phyloP scores from a whole-genome alignment of 2,329 filamentous ascomycete genomes.

The Colletotrichum nymphaeae region DNA sequence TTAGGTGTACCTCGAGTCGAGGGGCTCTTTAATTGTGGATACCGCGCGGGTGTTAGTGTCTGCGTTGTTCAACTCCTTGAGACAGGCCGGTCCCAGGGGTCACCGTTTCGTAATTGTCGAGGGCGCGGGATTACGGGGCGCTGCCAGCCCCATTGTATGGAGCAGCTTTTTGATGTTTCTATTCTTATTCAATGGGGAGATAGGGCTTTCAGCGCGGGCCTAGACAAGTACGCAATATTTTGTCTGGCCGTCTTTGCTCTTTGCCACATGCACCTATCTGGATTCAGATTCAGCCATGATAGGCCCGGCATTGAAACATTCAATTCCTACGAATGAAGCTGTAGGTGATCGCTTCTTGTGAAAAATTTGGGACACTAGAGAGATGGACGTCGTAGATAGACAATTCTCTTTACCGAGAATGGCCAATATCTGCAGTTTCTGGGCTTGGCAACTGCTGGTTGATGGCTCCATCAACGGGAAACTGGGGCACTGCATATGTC shows the following conservation, averaged over 20 bases:
- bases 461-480: neutral
- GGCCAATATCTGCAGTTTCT: neutral
- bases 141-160: neutral
- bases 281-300: neutral
- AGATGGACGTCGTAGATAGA: neutral
- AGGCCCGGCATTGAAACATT: neutral
- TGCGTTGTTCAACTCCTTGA: slow-evolving; percentile 24
- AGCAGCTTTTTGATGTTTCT: neutral
- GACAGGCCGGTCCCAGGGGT: slow-evolving; percentile 18
- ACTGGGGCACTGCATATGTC: neutral
- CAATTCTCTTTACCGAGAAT: neutral
- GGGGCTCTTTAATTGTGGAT: neutral
- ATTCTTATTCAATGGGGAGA: neutral
- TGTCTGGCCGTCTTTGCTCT: neutral
- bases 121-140: neutral
- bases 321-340: neutral
- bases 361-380: neutral
- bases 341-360: neutral
- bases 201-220: neutral
- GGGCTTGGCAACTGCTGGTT: neutral
- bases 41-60: neutral
- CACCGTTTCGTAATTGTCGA: slow-evolving; percentile 25
- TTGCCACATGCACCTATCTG: neutral
- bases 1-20: neutral
- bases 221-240: too few relatives aligned